Evolutionary conservation across 1,139 yeast genomes (phyloP), one percentile per base, ranked within the genome.

Genomic region (Arxiozyma slooffiae): DNA sequence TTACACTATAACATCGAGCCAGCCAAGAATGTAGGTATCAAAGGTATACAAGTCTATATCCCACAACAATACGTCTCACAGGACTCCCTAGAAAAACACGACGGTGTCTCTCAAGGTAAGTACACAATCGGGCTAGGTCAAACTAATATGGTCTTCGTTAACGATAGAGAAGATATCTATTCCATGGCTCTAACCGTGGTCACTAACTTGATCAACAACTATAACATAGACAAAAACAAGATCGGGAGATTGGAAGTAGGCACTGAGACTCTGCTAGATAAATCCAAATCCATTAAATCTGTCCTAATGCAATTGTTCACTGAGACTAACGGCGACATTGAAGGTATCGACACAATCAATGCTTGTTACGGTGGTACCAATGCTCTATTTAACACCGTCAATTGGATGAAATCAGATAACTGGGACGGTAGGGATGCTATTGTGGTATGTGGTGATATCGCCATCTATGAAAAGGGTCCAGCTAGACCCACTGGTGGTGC

Each of bases 401-500:
- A 89, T 78, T 94, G 98, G 98, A 73, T 94, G 61, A 97, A 92
- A 72, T 88, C 97, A 37, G 82, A 90, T 38, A 78, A 92, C 46
- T 94, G 98, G 98, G 98, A 94, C 67, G 99, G 99, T 57, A 82
- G 98, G 71, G 90, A 92, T 66, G 98, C 98, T 54, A 81, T 92
- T 63, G 99, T 90, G 52, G 96, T 90, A 41, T 83, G 94, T 66
- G 97, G 97, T 70, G 99, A 94, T 71, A 92, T 94, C 69, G 98
- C 98, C 67, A 85, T 94, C 62, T 94, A 94, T 72, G 89, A 92
- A 62, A 80, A 90, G 73, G 98, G 98, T 68, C 85, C 95, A 48
- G 99, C 99, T 52, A 84, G 99, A 76, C 98, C 99, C 64, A 92
- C 98, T 53, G 99, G 99, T 69, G 99, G 99, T 73, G 97, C 95